Base-by-base conservation (phyloP, 106 monocot species). In the Platanthera zijinensis region DNA sequence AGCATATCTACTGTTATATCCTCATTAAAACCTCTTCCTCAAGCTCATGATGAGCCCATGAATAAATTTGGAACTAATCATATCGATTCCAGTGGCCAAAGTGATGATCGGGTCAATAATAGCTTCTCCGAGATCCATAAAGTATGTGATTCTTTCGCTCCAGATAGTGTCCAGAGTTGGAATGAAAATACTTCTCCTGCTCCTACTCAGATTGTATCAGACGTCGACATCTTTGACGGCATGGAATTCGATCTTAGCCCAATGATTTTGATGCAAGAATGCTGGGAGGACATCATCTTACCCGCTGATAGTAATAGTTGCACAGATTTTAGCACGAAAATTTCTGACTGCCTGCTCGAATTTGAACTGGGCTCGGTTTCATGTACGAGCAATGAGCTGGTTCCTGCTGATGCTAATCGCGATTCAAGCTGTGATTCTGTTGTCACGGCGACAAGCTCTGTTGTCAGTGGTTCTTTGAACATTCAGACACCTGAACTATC, bases 281-380 rank as follows among this genome's bases (percentile, higher is more conserved):
- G 54, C 56, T 92, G 86, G 83, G 89, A 92, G 73, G 86, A 84
- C 66, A 73, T n/a, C n/a, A n/a, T 81, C 48, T 77, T 83, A 32
- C 75, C 82, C 52, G 18, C 51, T 14, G 53, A 30, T 22, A 72
- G 59, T 63, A 59, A 14, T 7, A 83, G 76, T 72, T 70, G 25
- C 76, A 73, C 83, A 48, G 80, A 76, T 78, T 75, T 88, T n/a
- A 80, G 69, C 74, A 62, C 15, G 8, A 72, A 10, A 72, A 19
- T 77, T 8, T 69, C 85, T 69, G 85, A 82, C 4, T 77, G 69
- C 12, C 67, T 75, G 10, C 50, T 85, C 56, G 82, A 79, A 69
- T 48, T 87, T 21, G 84, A 78, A 5, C 52, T 70, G 56, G 51
- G 18, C 52, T 47, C 79, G 5, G 75, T 70, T 17, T 51, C 50